These are phyloP conservation scores for Graphiopsis chlorocephala DNA, from an alignment of 2,329 filamentous ascomycete genomes.

Conservation along the genomic window DNA sequence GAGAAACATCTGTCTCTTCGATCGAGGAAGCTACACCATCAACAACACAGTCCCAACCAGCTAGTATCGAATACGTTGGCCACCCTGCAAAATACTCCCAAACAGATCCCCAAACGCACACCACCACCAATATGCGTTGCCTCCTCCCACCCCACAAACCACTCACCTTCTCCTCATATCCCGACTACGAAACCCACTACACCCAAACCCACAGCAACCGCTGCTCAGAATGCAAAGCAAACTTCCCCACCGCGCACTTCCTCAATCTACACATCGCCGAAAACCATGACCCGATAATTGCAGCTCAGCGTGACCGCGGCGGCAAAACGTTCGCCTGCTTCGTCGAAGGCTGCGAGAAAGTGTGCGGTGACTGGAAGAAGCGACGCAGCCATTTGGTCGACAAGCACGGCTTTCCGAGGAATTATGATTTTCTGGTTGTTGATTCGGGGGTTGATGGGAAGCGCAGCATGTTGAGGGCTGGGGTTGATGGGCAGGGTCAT, in stretches of 20 bases:
- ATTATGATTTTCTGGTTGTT: slow-evolving; percentile 84
- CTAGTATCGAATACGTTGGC: slow-evolving; percentile 2
- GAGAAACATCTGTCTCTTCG: slow-evolving; percentile 49
- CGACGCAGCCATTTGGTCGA: slow-evolving; percentile 85
- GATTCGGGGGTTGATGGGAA: slow-evolving; percentile 86
- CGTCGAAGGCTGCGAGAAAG: slow-evolving; percentile 79
- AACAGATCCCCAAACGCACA: slow-evolving; percentile 49
- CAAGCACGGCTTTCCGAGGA: slow-evolving; percentile 84
- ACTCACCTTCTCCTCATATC: slow-evolving; percentile 68
- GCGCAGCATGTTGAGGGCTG: slow-evolving; percentile 71
- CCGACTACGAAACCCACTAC: slow-evolving; percentile 87
- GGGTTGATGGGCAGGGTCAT: slow-evolving; percentile 34
- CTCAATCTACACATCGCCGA: slow-evolving; percentile 85
- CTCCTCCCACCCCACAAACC: slow-evolving; percentile 75
- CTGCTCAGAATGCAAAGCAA: slow-evolving; percentile 79
- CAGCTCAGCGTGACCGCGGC: slow-evolving; percentile 70
- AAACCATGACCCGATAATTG: slow-evolving; percentile 78
- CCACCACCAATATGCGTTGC: slow-evolving; percentile 65
- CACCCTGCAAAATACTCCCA: slow-evolving; percentile 48
- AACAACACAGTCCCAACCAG: slow-evolving; percentile 25
- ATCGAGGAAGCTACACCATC: slow-evolving; percentile 18
- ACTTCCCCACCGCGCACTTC: slow-evolving; percentile 81
- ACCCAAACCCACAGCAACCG: slow-evolving; percentile 75
- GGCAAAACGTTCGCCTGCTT: slow-evolving; percentile 94
- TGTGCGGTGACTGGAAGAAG: slow-evolving; percentile 80